Evolutionary conservation across 805 yeast species (phyloP), one percentile per base, ranked within the genome.

Genomic region (Candida jianshihensis): DNA sequence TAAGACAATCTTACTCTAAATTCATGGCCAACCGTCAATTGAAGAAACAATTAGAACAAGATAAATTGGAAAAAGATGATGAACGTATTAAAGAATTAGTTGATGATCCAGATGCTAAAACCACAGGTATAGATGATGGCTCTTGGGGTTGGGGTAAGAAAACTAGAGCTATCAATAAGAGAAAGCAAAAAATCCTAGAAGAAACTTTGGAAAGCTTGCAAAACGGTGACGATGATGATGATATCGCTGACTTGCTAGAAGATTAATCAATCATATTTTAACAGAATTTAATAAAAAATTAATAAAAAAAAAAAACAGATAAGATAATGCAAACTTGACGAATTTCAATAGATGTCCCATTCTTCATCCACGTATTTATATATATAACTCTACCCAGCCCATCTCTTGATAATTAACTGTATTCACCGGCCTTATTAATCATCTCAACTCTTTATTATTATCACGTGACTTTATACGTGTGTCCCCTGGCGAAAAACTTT

Each of bases 81-180:
- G 31, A 29, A 11, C 31, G 31, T 29, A 6, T 29, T 12, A 18
- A 58, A 9, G 51, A 53, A 8, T 39, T 59, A 13, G 46, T 62
- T 5, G 66, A 60, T 11, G 51, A 57, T 25, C 64, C 66, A 30
- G 66, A 61, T 18, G 60, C 54, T 21, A 57, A 64, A 33, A 56
- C 63, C 30, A 61, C 62, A 28, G 49, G 53, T 17, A 47, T 32
- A 5, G 42, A 51, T 34, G 76, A 76, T 25, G 53, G 61, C 26
- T 44, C 67, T 5, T 82, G 82, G 65, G 90, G 92, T 20, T 82
- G 88, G 87, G 92, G 92, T 37, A 83, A 82, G 55, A 70, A 70
- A 51, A 81, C 89, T 6, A 72, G 89, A 63, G 64, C 66, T 44
- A 67, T 66, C 40, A 75, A 74, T 29, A 71, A 74, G 56, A 63